Percentiles rank a stretch among this genome's conserved stretches.
Conservation (phyloP, 2,329 filamentous ascomycete species). For the Fusarium staphyleae region DNA sequence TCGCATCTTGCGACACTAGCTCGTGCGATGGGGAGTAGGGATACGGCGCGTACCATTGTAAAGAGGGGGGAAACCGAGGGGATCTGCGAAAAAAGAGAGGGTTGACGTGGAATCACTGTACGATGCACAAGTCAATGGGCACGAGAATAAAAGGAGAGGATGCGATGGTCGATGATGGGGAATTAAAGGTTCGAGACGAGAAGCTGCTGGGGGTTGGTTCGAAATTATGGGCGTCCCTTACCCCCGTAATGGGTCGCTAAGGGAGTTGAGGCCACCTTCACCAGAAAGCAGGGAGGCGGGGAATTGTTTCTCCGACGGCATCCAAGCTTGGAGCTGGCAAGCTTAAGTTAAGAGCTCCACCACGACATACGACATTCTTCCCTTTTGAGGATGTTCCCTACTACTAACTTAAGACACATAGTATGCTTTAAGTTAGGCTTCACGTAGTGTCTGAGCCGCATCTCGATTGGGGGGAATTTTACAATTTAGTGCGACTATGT, state of each 20-base stretch:
- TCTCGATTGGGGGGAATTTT: slow-evolving; percentile 32
- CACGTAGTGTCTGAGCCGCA: background rate
- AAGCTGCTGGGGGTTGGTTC: slow-evolving; percentile 29
- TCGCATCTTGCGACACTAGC: slow-evolving; percentile 35
- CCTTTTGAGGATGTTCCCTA: too few relatives aligned
- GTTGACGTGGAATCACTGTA: slow-evolving; percentile 46
- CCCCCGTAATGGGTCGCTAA: slow-evolving; percentile 34
- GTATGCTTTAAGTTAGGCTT: background rate
- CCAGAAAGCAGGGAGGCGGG: slow-evolving; percentile 46
- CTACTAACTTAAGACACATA: too few relatives aligned
- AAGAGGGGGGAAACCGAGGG: slow-evolving; percentile 20
- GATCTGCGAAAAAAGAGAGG: slow-evolving; percentile 22
- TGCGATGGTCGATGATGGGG: slow-evolving; percentile 30
- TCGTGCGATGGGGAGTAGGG: slow-evolving; percentile 25
- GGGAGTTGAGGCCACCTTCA: slow-evolving; percentile 55
- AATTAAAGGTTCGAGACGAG: slow-evolving; percentile 35
- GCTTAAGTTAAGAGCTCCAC: slow-evolving; percentile 18
- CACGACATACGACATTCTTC: slow-evolving; percentile 15
- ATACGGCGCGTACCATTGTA: slow-evolving; percentile 45
- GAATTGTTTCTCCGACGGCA: slow-evolving; percentile 46
- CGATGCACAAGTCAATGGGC: slow-evolving; percentile 38
- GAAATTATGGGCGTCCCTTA: slow-evolving; percentile 39
- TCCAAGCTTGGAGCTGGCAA: slow-evolving; percentile 7
- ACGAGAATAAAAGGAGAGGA: slow-evolving; percentile 27
- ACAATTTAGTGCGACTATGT: slow-evolving; percentile 48